Conservation (phyloP, 805 yeast species). For the Isabelozyma pseudorhagii region DNA sequence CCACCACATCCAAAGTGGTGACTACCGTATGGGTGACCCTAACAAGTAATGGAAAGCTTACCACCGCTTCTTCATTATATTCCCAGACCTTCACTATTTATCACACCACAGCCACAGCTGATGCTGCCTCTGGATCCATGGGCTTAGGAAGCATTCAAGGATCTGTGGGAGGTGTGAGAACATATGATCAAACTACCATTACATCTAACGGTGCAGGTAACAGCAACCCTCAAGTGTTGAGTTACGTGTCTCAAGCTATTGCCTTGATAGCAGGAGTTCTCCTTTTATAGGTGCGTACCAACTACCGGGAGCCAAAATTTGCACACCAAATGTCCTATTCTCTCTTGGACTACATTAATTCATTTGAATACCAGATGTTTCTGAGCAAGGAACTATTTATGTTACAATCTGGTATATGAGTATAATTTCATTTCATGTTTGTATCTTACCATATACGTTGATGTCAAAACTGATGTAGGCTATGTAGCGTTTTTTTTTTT, state of each 20-base stretch:
- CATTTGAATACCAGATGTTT: no score
- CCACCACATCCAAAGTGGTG: slow-evolving; percentile 10
- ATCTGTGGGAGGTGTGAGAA: slow-evolving; percentile 26
- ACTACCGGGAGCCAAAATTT: no score
- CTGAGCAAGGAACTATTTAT: no score
- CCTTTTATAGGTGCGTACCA: slow-evolving; percentile 1
- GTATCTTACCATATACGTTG: background rate
- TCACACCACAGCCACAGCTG: slow-evolving; percentile 12
- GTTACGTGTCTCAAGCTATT: background rate
- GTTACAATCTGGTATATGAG: no score
- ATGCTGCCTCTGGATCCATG: slow-evolving; percentile 22
- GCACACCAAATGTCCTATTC: background rate
- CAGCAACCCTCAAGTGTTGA: background rate
- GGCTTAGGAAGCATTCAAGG: slow-evolving; percentile 30
- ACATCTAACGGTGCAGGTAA: slow-evolving; percentile 7
- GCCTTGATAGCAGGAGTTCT: slow-evolving; percentile 14
- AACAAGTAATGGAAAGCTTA: slow-evolving; percentile 27
- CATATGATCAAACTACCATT: slow-evolving; percentile 26
- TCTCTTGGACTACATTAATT: background rate
- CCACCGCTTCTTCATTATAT: slow-evolving; percentile 20
- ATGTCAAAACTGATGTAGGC: background rate
- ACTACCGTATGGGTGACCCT: slow-evolving; percentile 36
- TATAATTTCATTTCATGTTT: background rate
- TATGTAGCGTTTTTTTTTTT: no score
- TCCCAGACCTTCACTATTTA: slow-evolving; percentile 25